Evolutionary conservation across 176 grass and related monocot genomes (phyloP).

Genomic region (Rhynchospora pubera): DNA sequence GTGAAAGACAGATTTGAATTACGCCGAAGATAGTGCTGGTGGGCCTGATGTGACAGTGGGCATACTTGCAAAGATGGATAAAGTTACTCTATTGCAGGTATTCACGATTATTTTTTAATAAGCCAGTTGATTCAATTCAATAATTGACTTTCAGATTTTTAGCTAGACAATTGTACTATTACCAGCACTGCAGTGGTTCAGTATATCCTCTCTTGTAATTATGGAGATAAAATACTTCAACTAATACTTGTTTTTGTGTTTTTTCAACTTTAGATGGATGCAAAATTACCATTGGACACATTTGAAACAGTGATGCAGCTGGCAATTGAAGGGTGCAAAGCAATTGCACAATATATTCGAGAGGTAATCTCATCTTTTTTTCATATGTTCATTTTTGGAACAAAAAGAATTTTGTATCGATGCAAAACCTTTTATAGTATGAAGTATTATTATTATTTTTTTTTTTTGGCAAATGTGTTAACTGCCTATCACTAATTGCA

Average conservation of each 20-base stretch:
- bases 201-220: not conserved
- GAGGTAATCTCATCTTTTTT: slow-evolving; percentile 35
- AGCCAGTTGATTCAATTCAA: not conserved
- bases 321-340: slow-evolving; percentile 94
- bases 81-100: slow-evolving; percentile 96
- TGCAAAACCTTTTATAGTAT: not conserved
- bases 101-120: not conserved
- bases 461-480: not conserved
- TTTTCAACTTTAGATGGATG: slow-evolving; percentile 64
- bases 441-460: not conserved
- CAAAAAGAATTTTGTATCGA: not conserved
- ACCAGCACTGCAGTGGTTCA: not conserved
- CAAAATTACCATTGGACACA: slow-evolving; percentile 79
- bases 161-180: not conserved
- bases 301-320: slow-evolving; percentile 95
- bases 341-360: slow-evolving; percentile 68
- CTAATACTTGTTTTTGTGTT: not conserved
- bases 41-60: slow-evolving; percentile 87
- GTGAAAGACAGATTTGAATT: slow-evolving; percentile 72
- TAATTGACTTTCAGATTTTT: not conserved
- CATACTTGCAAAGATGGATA: slow-evolving; percentile 86
- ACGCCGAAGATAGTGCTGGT: slow-evolving; percentile 87
- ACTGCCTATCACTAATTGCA: not conserved
- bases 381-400: slow-evolving; percentile 22
- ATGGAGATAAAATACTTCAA: slow-evolving; percentile 1